Percentiles rank a stretch among this genome's conserved stretches.
phyloP scores from a whole-genome alignment of 768 basidiomycete species.

The Pseudohyphozyma bogoriensis region DNA sequence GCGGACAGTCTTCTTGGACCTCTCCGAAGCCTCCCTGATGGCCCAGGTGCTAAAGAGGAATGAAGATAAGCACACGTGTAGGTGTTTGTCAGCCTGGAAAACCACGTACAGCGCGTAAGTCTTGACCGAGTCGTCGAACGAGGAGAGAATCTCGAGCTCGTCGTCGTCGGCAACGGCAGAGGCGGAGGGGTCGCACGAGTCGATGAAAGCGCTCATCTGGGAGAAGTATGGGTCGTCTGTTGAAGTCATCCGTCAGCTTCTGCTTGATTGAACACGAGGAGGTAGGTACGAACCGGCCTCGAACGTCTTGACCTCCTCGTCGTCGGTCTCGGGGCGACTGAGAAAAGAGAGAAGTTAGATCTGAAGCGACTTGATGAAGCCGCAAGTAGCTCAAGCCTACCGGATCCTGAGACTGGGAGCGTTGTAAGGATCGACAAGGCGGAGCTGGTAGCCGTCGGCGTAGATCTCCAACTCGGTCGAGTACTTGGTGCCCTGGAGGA shows the following conservation, averaged over 20 bases:
- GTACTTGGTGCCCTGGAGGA: slow-evolving; percentile 62
- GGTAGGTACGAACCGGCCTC: slow-evolving; percentile 1
- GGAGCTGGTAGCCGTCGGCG: slow-evolving; percentile 70
- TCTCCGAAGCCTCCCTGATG: slow-evolving; percentile 26
- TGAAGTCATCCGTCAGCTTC: neutral
- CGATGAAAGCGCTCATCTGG: slow-evolving; percentile 29
- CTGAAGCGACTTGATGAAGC: neutral
- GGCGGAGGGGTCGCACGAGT: slow-evolving; percentile 25
- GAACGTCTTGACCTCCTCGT: slow-evolving; percentile 29
- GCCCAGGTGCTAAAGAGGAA: slow-evolving; percentile 17
- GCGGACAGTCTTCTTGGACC: neutral
- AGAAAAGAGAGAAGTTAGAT: too few relatives aligned
- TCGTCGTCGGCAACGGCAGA: slow-evolving; percentile 31
- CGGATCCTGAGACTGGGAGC: slow-evolving; percentile 79
- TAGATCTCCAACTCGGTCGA: slow-evolving; percentile 34
- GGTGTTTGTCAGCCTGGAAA: neutral
- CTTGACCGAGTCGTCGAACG: slow-evolving; percentile 30
- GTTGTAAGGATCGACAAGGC: slow-evolving; percentile 71
- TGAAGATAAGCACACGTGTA: neutral
- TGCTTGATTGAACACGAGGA: neutral
- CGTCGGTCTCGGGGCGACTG: slow-evolving; percentile 27
- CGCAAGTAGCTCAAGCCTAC: neutral
- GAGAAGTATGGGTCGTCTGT: slow-evolving; percentile 23
- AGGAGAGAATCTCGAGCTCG: slow-evolving; percentile 19
- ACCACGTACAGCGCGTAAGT: slow-evolving; percentile 31